phyloP scores from a whole-genome alignment of 2,329 filamentous ascomycete species.

The Onygenales sp. region DNA sequence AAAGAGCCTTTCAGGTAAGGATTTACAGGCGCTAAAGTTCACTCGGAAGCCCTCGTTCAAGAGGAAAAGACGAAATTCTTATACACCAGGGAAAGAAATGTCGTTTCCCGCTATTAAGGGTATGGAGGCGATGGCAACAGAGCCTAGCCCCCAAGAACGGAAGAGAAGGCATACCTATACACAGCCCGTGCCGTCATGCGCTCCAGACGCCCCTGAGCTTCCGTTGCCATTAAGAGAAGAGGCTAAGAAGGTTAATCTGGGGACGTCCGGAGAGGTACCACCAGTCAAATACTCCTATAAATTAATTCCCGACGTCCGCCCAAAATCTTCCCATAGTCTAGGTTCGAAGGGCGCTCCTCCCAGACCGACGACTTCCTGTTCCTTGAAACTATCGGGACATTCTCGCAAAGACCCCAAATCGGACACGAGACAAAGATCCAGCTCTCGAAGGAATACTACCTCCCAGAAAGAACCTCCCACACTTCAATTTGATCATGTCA shows the following conservation, averaged over 20 bases:
- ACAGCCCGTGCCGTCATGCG: conserved; percentile 13
- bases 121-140: conserved; percentile 5
- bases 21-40: conserved; percentile 22
- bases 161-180: conserved; percentile 32
- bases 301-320: conserved; percentile 5
- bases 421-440: not conserved
- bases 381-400: not conserved
- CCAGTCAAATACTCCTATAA: conserved; percentile 1
- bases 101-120: conserved; percentile 13
- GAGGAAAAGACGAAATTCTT: conserved; percentile 18
- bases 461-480: not conserved
- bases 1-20: conserved; percentile 20
- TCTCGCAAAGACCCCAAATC: not conserved
- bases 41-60: conserved; percentile 24
- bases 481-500: not conserved
- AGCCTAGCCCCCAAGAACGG: conserved; percentile 15
- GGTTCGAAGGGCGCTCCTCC: conserved; percentile 5
- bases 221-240: not conserved
- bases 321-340: conserved; percentile 7
- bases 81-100: conserved; percentile 10
- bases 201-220: not conserved
- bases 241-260: not conserved
- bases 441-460: not conserved
- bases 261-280: not conserved
- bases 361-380: conserved; percentile 4